Evolutionary conservation across 345 rosid genomes (phyloP).

Genomic region (Populus deltoides): DNA sequence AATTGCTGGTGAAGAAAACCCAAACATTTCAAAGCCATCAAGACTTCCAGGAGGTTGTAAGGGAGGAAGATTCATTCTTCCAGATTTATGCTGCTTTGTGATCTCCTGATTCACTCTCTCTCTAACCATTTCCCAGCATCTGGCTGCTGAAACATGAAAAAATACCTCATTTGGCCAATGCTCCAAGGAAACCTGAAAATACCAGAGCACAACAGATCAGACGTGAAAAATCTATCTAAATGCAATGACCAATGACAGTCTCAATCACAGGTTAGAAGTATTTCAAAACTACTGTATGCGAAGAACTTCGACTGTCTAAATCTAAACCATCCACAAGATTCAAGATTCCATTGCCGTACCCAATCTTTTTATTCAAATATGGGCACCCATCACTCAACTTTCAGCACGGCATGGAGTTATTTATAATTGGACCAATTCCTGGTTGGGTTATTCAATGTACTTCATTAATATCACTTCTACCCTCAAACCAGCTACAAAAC

Average conservation of each 20-base stretch:
- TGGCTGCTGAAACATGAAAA: slow-evolving; percentile 70
- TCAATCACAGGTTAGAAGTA: neutral
- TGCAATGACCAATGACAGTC: neutral
- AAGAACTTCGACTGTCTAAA: neutral
- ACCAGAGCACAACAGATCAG: slow-evolving; percentile 1
- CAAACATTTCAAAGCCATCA: slow-evolving; percentile 96
- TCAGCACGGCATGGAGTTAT: neutral
- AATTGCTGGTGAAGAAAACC: slow-evolving; percentile 86
- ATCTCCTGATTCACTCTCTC: slow-evolving; percentile 94
- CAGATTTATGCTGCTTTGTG: slow-evolving; percentile 71
- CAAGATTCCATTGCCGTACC: neutral
- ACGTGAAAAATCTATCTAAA: neutral
- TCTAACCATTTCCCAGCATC: slow-evolving; percentile 99
- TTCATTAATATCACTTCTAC: neutral
- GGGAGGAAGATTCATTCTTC: slow-evolving; percentile 75
- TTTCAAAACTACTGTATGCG: neutral
- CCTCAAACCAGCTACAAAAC: neutral
- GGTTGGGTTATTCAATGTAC: neutral
- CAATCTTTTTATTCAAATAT: neutral
- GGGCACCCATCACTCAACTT: neutral
- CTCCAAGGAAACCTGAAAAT: slow-evolving; percentile 80
- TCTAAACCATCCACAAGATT: neutral
- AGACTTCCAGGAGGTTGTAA: slow-evolving; percentile 96
- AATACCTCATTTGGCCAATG: slow-evolving; percentile 74
- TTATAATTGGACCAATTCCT: neutral